A percentile compares a stretch with the other conserved stretches of the same genome.
Evolutionary conservation across 345 rosid species (phyloP).

Genomic region (Melaleuca quinquenervia): DNA sequence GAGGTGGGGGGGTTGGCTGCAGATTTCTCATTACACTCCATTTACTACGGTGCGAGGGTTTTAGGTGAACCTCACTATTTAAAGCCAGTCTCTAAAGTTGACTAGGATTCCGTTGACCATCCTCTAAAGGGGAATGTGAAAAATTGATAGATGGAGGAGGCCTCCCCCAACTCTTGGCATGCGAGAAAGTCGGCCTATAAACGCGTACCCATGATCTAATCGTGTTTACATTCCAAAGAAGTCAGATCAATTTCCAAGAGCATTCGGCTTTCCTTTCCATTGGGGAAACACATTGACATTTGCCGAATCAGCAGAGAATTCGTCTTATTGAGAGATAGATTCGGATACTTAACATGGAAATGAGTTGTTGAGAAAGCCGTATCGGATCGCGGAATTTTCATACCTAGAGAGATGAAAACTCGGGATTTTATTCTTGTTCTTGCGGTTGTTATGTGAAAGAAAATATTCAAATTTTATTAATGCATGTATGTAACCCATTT

Average conservation of each 20-base stretch:
- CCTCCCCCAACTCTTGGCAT: background rate
- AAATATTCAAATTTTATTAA: background rate
- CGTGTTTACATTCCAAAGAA: background rate
- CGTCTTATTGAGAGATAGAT: background rate
- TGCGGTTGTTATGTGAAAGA: background rate
- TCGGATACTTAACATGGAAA: background rate
- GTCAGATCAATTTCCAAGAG: background rate
- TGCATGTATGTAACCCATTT: background rate
- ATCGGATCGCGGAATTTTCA: background rate
- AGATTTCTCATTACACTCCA: slow-evolving; percentile 2
- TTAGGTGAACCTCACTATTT: slow-evolving; percentile 1
- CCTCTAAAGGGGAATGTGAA: background rate
- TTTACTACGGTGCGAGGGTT: background rate
- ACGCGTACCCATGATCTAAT: background rate
- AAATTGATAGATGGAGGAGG: background rate
- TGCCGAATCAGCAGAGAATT: too few species aligned
- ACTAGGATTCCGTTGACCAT: background rate
- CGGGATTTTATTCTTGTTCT: background rate
- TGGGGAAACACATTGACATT: background rate
- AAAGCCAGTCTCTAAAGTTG: background rate
- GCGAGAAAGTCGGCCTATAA: background rate
- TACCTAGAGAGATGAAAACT: background rate
- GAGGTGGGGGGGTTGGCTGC: slow-evolving; percentile 10
- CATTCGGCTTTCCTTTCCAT: background rate
- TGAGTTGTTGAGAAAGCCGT: rapidly evolving